phyloP scores from a whole-genome alignment of 2,329 filamentous ascomycete genomes.

The Scleromitrula shiraiana region DNA sequence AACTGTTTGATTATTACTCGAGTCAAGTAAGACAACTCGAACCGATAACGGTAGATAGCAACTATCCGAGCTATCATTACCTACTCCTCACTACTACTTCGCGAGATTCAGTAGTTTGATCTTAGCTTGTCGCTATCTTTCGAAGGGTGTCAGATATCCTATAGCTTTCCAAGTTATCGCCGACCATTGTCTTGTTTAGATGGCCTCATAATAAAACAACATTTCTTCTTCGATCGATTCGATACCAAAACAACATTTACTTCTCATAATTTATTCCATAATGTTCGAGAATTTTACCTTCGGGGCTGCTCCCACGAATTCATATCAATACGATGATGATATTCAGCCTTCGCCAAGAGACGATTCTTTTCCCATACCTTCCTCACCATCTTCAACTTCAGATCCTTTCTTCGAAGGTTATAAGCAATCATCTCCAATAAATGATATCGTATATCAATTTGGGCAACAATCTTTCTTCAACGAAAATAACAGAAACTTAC shows the following conservation, averaged over 20 bases:
- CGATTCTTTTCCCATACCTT: not conserved
- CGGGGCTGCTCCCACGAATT: slow-evolving; percentile 2
- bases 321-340: slow-evolving; percentile 4
- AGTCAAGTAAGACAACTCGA: no score
- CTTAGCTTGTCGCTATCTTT: no score
- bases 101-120: no score
- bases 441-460: slow-evolving; percentile 4
- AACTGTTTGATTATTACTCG: not conserved
- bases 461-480: not conserved
- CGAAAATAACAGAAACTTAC: not conserved
- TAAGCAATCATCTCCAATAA: not conserved
- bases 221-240: not conserved
- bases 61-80: no score
- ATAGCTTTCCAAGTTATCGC: no score
- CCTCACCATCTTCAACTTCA: not conserved
- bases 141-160: no score
- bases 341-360: slow-evolving; percentile 4
- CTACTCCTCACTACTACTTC: no score
- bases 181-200: no score
- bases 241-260: not conserved
- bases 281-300: slow-evolving; percentile 11
- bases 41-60: not conserved
- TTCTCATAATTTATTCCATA: not conserved
- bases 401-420: not conserved
- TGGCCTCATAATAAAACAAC: not conserved